Evolutionary conservation across 2,329 filamentous ascomycete species (phyloP).

Genomic region (Septoria linicola): DNA sequence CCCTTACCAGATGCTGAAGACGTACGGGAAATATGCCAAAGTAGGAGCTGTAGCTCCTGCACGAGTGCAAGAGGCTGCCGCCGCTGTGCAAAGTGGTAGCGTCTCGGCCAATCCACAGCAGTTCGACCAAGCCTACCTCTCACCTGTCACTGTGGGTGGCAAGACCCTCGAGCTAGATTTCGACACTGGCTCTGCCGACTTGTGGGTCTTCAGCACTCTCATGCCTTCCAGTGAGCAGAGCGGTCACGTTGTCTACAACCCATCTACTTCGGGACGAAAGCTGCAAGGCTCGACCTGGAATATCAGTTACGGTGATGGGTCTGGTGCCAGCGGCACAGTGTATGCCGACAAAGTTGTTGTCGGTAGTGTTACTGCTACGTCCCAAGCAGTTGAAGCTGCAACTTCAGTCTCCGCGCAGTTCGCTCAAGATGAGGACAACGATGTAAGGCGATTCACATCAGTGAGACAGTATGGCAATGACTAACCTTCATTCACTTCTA

Average conservation of each 20-base stretch:
- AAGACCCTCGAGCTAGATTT: conserved; percentile 66
- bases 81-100: conserved; percentile 40
- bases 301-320: conserved; percentile 66
- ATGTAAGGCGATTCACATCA: conserved; percentile 36
- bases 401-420: conserved; percentile 57
- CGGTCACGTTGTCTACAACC: conserved; percentile 61
- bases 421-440: conserved; percentile 52
- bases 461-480: no score
- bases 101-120: conserved; percentile 42
- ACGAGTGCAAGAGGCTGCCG: conserved; percentile 35
- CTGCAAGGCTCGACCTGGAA: conserved; percentile 26
- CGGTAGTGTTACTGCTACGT: conserved; percentile 57
- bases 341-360: conserved; percentile 65
- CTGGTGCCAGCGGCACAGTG: conserved; percentile 62
- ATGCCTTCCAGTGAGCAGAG: conserved; percentile 51
- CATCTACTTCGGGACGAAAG: conserved; percentile 42
- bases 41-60: conserved; percentile 33
- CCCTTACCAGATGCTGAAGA: conserved; percentile 41
- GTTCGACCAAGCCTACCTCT: conserved; percentile 44
- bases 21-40: conserved; percentile 42
- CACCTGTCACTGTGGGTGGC: conserved; percentile 62
- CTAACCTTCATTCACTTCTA: no score
- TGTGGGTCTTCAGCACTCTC: conserved; percentile 69
- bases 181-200: conserved; percentile 68
- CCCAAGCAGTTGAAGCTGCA: conserved; percentile 67